Conservation (phyloP, 345 rosid species). For the Arabidopsis thaliana region TAIR10.1 NC_003075.7:10501-11000, state of each 20-base stretch:
- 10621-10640: not conserved
- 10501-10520: not conserved
- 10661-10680: not conserved
- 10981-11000: no score
- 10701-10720: not conserved
- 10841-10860: conserved; percentile 24
- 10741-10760: not conserved
- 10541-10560: conserved; percentile 35
- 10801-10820: conserved; percentile 5
- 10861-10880: conserved; percentile 22
- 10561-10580: conserved; percentile 30
- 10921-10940: conserved; percentile 60
- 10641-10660: conserved; percentile 1
- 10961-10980: no score
- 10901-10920: conserved; percentile 64
- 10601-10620: not conserved
- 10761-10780: conserved; percentile 5
- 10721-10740: not conserved
- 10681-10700: not conserved
- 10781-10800: conserved; percentile 11
- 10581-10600: not conserved
- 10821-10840: not conserved
- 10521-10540: conserved; percentile 11
- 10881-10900: conserved; percentile 45
- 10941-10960: conserved; percentile 51